Evolutionary conservation across 106 monocot species (phyloP).

Genomic region (Dioscorea alata): DNA sequence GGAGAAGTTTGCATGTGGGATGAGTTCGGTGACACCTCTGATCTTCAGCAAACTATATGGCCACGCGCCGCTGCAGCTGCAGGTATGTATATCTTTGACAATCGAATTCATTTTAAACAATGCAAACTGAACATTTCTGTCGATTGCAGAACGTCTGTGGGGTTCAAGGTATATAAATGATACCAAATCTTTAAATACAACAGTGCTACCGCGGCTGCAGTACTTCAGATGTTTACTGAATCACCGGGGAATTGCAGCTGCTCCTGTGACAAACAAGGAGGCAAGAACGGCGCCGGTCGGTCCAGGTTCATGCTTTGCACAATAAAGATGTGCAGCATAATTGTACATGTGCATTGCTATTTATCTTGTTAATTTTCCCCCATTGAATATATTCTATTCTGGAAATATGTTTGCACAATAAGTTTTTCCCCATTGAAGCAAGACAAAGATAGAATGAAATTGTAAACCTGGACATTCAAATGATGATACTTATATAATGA

Average conservation of each 20-base stretch:
- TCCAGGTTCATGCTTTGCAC: slow-evolving; percentile 83
- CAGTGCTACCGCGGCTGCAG: slow-evolving; percentile 60
- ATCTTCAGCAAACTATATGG: slow-evolving; percentile 96
- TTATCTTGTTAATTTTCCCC: no score
- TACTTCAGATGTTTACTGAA: slow-evolving; percentile 91
- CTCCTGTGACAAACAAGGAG: slow-evolving; percentile 68
- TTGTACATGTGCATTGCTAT: no score
- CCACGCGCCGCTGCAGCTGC: slow-evolving; percentile 98
- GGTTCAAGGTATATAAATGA: slow-evolving; percentile 53
- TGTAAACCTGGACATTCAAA: no score
- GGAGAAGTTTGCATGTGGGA: slow-evolving; percentile 99
- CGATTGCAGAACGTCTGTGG: slow-evolving; percentile 72
- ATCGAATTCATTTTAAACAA: no score
- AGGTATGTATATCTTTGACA: slow-evolving; percentile 37
- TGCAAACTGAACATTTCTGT: no score
- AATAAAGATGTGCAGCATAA: slow-evolving; percentile 25
- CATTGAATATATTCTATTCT: no score
- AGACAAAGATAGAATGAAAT: no score
- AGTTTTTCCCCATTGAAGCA: no score
- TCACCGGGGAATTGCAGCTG: slow-evolving; percentile 81
- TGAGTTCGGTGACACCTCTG: slow-evolving; percentile 80
- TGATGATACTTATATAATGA: no score
- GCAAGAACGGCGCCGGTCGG: slow-evolving; percentile 68
- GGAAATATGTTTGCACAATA: no score
- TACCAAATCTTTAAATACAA: slow-evolving; percentile 28